Conservation (phyloP, 1,284 basidiomycete species). For the Hortiboletus rubellus region DNA sequence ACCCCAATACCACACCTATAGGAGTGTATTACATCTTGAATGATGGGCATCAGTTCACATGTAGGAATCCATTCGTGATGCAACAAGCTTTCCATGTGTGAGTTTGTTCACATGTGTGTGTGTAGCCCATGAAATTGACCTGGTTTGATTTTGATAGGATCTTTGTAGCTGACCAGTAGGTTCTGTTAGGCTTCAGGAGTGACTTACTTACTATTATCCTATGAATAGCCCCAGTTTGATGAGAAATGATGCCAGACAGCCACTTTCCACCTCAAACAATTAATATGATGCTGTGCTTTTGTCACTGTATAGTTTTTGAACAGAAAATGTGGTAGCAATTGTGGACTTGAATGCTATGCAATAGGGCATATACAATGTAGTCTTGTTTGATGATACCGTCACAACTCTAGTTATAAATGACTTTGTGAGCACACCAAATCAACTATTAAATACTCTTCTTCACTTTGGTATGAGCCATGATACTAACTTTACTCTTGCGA, state of each 20-base stretch:
- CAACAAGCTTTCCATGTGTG: conserved; percentile 34
- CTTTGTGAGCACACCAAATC: conserved; percentile 47
- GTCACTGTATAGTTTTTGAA: conserved; percentile 55
- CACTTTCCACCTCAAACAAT: conserved; percentile 48
- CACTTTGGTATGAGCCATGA: conserved; percentile 37
- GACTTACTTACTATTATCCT: background rate
- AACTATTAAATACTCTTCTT: conserved; percentile 46
- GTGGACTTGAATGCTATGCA: conserved; percentile 35
- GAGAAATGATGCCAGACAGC: conserved; percentile 42
- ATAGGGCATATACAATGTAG: conserved; percentile 57
- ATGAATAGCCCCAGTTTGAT: conserved; percentile 53
- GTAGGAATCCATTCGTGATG: conserved; percentile 54
- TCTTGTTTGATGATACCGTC: conserved; percentile 46
- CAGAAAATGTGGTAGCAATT: conserved; percentile 46
- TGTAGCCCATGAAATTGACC: background rate
- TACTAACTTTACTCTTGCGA: conserved; percentile 50
- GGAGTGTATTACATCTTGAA: conserved; percentile 52
- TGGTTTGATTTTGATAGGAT: conserved; percentile 17
- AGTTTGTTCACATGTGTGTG: conserved; percentile 7
- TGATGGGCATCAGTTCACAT: conserved; percentile 48
- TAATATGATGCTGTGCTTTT: conserved; percentile 60
- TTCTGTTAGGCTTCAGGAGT: background rate
- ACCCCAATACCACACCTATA: conserved; percentile 26
- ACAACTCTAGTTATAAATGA: conserved; percentile 45
- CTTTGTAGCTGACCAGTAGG: conserved; percentile 32